Evolutionary conservation across 768 basidiomycete genomes (phyloP).

Genomic region (Tylopilus balloui): DNA sequence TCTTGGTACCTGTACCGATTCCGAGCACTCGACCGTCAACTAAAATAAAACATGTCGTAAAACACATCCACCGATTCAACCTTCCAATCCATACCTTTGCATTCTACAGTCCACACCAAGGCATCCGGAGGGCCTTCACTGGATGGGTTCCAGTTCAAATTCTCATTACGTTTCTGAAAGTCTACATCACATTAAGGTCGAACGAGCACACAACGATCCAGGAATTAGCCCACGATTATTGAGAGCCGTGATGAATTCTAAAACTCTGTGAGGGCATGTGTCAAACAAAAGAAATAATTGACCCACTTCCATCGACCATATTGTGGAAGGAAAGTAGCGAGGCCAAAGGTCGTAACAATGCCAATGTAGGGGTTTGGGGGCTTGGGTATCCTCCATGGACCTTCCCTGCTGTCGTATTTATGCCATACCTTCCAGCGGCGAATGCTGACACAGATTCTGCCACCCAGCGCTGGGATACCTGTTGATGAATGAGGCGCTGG

Average conservation of each 20-base stretch:
- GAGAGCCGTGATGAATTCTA: slow-evolving; percentile 33
- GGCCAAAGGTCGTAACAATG: not conserved
- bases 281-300: not conserved
- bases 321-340: not conserved
- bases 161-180: slow-evolving; percentile 32
- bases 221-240: slow-evolving; percentile 43
- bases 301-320: slow-evolving; percentile 25
- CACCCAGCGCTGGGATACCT: slow-evolving; percentile 1
- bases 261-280: slow-evolving; percentile 9
- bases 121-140: slow-evolving; percentile 40
- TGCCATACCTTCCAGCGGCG: slow-evolving; percentile 5
- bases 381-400: not conserved
- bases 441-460: slow-evolving; percentile 1
- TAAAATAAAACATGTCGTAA: slow-evolving; percentile 21
- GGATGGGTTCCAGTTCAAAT: slow-evolving; percentile 43
- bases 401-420: slow-evolving; percentile 23
- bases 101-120: slow-evolving; percentile 48
- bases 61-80: not conserved
- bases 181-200: slow-evolving; percentile 25
- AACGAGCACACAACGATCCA: not conserved
- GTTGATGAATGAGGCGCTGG: not conserved
- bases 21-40: slow-evolving; percentile 48
- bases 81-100: slow-evolving; percentile 44
- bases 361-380: not conserved
- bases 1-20: slow-evolving; percentile 40